Evolutionary conservation across 1,284 basidiomycete genomes (phyloP).

Genomic region (Malassezia obtusa): DNA sequence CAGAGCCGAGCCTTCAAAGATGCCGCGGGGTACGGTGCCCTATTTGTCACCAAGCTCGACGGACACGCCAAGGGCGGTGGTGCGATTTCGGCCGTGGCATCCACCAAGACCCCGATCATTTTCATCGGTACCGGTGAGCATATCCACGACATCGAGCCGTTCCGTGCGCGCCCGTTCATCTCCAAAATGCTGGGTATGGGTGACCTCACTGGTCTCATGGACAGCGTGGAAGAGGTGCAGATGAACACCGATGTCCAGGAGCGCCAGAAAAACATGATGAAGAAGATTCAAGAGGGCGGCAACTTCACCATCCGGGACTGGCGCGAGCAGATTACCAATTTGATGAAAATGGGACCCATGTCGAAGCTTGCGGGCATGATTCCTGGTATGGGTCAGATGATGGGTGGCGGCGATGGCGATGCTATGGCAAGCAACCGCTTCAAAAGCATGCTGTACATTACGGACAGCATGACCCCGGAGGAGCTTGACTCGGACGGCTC

Average conservation of each 20-base stretch:
- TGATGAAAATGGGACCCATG: slow-evolving; percentile 98
- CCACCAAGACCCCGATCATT: slow-evolving; percentile 93
- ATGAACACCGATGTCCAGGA: slow-evolving; percentile 60
- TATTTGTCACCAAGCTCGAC: slow-evolving; percentile 99
- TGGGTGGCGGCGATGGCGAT: slow-evolving; percentile 62
- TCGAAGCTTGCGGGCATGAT: slow-evolving; percentile 99
- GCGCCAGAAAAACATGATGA: slow-evolving; percentile 93
- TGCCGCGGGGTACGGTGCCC: slow-evolving; percentile 91
- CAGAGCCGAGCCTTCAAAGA: slow-evolving; percentile 97
- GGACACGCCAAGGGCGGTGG: slow-evolving; percentile 99
- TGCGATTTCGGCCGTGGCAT: slow-evolving; percentile 97
- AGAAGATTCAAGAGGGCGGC: slow-evolving; percentile 85
- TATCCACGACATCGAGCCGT: slow-evolving; percentile 85
- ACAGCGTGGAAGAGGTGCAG: slow-evolving; percentile 51
- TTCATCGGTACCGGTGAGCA: slow-evolving; percentile 98
- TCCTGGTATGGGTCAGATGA: slow-evolving; percentile 80
- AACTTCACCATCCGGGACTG: slow-evolving; percentile 93
- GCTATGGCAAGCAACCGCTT: slow-evolving; percentile 75
- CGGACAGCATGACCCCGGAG: slow-evolving; percentile 85
- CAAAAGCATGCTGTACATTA: slow-evolving; percentile 98
- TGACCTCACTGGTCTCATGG: slow-evolving; percentile 91
- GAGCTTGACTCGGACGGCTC: slow-evolving; percentile 92
- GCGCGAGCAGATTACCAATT: slow-evolving; percentile 90
- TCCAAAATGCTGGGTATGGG: slow-evolving; percentile 91
- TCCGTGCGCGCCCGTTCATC: slow-evolving; percentile 92